Evolutionary conservation across 768 basidiomycete genomes (phyloP).

Genomic region (Favolaschia claudopus): DNA sequence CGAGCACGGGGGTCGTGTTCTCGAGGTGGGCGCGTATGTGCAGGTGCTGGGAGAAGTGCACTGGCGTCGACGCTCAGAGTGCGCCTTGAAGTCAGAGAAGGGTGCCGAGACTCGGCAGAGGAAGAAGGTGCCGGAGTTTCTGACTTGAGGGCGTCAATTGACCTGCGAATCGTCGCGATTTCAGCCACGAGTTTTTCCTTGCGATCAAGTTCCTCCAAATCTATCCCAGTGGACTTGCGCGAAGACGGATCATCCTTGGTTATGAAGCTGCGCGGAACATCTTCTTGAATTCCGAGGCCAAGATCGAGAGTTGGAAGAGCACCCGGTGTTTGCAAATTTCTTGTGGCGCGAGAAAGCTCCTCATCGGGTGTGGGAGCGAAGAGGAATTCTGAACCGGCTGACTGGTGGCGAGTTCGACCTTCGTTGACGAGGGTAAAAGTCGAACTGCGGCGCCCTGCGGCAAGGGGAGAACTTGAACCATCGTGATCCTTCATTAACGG

Average conservation of each 20-base stretch:
- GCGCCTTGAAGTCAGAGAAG: constrained; percentile 71
- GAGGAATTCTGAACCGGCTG: constrained; percentile 78
- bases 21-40: constrained; percentile 76
- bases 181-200: constrained; percentile 79
- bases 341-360: constrained; percentile 60
- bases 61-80: constrained; percentile 74
- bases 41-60: constrained; percentile 53
- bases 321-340: constrained; percentile 59
- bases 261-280: constrained; percentile 78
- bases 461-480: constrained; percentile 52
- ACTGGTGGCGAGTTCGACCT: constrained; percentile 64
- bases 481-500: constrained; percentile 75
- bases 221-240: constrained; percentile 48
- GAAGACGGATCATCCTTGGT: constrained; percentile 48
- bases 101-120: constrained; percentile 66
- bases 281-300: constrained; percentile 74
- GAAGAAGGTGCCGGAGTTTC: constrained; percentile 75
- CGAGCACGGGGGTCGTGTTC: constrained; percentile 72
- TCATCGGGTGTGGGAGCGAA: constrained; percentile 69
- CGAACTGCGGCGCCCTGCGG: constrained; percentile 57
- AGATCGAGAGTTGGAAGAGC: constrained; percentile 78
- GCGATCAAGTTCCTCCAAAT: constrained; percentile 66
- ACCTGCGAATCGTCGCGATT: constrained; percentile 80
- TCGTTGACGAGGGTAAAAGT: constrained; percentile 59
- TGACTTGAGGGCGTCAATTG: constrained; percentile 77